Evolutionary conservation across 2,329 filamentous ascomycete genomes (phyloP).

Genomic region (Helotiales sp.): DNA sequence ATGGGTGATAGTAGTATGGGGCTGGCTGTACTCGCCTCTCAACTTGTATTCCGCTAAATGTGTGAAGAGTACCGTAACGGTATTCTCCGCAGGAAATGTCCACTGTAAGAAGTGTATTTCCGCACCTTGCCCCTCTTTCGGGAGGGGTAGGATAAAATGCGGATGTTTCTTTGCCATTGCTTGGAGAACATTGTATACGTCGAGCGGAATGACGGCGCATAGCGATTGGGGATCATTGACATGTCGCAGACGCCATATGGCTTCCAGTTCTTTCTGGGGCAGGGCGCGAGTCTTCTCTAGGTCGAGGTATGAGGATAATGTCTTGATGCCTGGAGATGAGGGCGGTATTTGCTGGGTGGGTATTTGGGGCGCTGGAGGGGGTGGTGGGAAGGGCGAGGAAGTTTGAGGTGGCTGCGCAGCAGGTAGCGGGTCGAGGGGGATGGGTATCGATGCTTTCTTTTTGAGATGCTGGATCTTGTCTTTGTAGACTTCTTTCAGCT

Average conservation of each 20-base stretch:
- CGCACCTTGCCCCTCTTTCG: slow-evolving; percentile 69
- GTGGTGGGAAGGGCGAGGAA: slow-evolving; percentile 42
- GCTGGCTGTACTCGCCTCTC: slow-evolving; percentile 84
- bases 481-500: slow-evolving; percentile 81
- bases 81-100: slow-evolving; percentile 78
- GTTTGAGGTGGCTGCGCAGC: slow-evolving; percentile 44
- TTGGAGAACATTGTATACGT: slow-evolving; percentile 76
- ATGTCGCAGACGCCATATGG: slow-evolving; percentile 89
- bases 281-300: slow-evolving; percentile 76
- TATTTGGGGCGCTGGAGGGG: slow-evolving; percentile 41
- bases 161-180: slow-evolving; percentile 74
- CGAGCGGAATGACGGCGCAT: slow-evolving; percentile 79
- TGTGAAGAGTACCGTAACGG: slow-evolving; percentile 86
- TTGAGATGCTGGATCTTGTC: slow-evolving; percentile 79
- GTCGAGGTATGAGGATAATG: slow-evolving; percentile 74
- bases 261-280: slow-evolving; percentile 80
- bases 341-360: slow-evolving; percentile 29
- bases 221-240: slow-evolving; percentile 73
- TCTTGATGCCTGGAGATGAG: slow-evolving; percentile 53
- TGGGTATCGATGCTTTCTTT: slow-evolving; percentile 65
- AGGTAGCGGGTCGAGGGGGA: slow-evolving; percentile 44
- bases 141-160: slow-evolving; percentile 89
- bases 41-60: slow-evolving; percentile 92
- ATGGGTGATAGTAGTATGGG: slow-evolving; percentile 93
- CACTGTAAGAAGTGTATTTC: slow-evolving; percentile 98